Conservation (phyloP, 225 moss, liverwort and hornwort species). For the Marchantia paleacea region DNA sequence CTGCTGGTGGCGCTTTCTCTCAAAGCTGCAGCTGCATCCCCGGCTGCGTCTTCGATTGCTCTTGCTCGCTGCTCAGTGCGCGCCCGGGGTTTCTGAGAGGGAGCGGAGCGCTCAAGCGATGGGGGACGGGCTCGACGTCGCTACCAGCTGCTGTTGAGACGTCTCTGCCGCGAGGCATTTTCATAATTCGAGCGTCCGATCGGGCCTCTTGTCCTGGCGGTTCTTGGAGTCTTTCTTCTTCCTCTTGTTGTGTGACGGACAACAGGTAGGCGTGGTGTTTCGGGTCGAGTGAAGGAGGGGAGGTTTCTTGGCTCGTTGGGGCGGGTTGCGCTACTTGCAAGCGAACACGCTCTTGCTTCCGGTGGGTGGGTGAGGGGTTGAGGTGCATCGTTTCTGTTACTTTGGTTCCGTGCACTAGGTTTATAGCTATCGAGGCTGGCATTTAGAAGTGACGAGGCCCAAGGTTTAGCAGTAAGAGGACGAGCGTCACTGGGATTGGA, state of each 20-base stretch:
- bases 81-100: constrained; percentile 9
- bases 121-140: background rate
- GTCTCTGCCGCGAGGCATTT: background rate
- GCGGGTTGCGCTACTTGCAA: background rate
- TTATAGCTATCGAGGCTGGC: background rate
- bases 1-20: background rate
- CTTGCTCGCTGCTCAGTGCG: background rate
- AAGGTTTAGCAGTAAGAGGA: background rate
- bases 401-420: background rate
- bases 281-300: background rate
- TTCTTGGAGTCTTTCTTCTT: constrained; percentile 2
- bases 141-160: constrained; percentile 2
- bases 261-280: background rate
- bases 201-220: background rate
- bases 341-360: background rate
- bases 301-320: background rate
- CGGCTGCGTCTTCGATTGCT: background rate
- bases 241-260: background rate
- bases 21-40: background rate
- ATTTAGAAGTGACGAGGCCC: background rate
- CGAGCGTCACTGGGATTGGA: background rate
- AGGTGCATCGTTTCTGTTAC: background rate
- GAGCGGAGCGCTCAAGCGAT: background rate
- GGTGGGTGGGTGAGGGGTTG: constrained; percentile 1
- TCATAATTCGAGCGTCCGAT: background rate